Conservation (phyloP, 176 grass and related monocot species). For the Areca catechu region DNA sequence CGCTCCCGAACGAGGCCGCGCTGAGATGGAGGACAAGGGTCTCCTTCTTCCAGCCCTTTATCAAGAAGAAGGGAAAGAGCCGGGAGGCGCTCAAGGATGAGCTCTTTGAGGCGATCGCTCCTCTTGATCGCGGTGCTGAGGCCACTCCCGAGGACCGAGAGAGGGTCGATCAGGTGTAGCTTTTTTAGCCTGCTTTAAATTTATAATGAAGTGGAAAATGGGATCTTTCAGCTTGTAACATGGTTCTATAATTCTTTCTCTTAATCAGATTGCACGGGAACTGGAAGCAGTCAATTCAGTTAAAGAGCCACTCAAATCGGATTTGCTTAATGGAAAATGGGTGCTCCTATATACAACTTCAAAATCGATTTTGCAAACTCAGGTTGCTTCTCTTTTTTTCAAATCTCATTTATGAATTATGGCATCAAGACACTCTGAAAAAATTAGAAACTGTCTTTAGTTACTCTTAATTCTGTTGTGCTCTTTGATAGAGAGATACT, state of each 20-base stretch:
- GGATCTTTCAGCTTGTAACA: background rate
- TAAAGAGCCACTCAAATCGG: conserved; percentile 86
- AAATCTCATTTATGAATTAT: no score
- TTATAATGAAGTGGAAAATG: no score
- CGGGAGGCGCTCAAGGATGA: conserved; percentile 62
- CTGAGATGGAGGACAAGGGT: conserved; percentile 46
- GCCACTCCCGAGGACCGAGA: conserved; percentile 52
- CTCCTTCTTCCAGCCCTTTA: conserved; percentile 66
- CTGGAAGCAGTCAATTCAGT: conserved; percentile 54
- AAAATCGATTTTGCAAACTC: conserved; percentile 54
- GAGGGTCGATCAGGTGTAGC: conserved; percentile 47
- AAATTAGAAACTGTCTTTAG: no score
- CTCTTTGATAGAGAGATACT: no score
- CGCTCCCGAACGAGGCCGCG: background rate
- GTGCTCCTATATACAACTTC: conserved; percentile 90
- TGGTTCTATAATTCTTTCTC: background rate
- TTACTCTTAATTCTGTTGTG: no score
- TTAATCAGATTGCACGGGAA: conserved; percentile 43
- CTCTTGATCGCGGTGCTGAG: conserved; percentile 69
- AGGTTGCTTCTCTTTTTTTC: conserved; percentile 25
- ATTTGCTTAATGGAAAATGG: conserved; percentile 89
- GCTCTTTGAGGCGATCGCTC: conserved; percentile 52
- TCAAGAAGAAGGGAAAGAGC: conserved; percentile 46
- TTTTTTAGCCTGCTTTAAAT: no score
- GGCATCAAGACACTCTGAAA: no score